phyloP scores from a whole-genome alignment of 768 basidiomycete species.

The Pisolithus microcarpus region DNA sequence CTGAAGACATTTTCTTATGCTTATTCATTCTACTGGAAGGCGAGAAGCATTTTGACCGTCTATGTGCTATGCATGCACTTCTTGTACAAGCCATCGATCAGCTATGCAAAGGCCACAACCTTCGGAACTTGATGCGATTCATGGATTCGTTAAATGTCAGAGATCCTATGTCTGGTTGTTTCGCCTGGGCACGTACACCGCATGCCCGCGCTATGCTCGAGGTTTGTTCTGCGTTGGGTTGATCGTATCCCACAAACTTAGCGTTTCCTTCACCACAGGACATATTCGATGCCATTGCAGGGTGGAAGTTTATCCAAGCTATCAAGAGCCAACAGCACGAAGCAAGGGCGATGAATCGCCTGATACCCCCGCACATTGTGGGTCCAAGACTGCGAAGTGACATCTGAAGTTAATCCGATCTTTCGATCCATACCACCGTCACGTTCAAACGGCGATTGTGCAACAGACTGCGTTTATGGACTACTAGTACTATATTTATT shows the following conservation, averaged over 20 bases:
- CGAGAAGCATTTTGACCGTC: constrained; percentile 16
- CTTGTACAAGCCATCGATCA: constrained; percentile 26
- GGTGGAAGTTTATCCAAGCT: constrained; percentile 18
- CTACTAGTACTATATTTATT: too few relatives aligned
- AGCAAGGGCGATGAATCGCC: not conserved
- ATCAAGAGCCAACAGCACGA: constrained; percentile 12
- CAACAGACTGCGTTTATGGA: constrained; percentile 10
- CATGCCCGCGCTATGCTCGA: constrained; percentile 11
- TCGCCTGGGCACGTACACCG: constrained; percentile 15
- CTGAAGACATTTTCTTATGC: constrained; percentile 26
- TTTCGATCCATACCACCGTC: constrained; percentile 32
- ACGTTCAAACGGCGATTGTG: too few relatives aligned
- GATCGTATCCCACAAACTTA: not conserved
- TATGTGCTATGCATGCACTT: constrained; percentile 31
- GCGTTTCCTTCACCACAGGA: constrained; percentile 14
- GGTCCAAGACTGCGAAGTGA: constrained; percentile 21
- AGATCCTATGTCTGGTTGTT: constrained; percentile 10
- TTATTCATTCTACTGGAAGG: constrained; percentile 18
- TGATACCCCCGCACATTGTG: constrained; percentile 11
- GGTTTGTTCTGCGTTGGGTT: constrained; percentile 9
- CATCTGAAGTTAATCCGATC: constrained; percentile 6
- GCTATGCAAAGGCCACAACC: constrained; percentile 23
- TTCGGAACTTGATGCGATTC: constrained; percentile 15
- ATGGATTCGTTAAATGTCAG: constrained; percentile 8
- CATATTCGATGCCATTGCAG: constrained; percentile 21